Conservation (phyloP, 2,329 filamentous ascomycete species). For the Cladosporium sp. region DNA sequence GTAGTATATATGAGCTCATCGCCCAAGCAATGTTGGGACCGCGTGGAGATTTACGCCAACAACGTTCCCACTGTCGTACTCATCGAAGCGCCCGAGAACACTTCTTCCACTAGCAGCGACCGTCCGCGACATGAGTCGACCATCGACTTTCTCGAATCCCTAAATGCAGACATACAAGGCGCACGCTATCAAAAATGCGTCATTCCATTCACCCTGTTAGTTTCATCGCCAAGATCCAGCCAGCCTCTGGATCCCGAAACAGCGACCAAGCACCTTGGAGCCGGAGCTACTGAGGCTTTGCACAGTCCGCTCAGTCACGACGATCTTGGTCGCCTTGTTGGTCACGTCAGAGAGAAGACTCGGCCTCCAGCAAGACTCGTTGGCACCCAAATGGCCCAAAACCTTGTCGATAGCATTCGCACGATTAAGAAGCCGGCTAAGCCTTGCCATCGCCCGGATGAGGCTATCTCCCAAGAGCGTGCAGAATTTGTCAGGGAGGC, state of each 20-base stretch:
- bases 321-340: conserved; percentile 33
- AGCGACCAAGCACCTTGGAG: conserved; percentile 66
- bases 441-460: conserved; percentile 49
- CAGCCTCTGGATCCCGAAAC: conserved; percentile 16
- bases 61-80: conserved; percentile 30
- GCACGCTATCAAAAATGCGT: conserved; percentile 31
- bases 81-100: conserved; percentile 25
- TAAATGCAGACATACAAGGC: conserved; percentile 29
- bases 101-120: conserved; percentile 14
- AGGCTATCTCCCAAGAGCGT: conserved; percentile 67
- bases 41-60: conserved; percentile 29
- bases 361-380: conserved; percentile 30
- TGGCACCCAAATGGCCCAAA: conserved; percentile 34
- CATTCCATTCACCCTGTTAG: conserved; percentile 29
- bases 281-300: conserved; percentile 83
- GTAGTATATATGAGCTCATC: conserved; percentile 35
- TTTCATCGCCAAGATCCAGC: conserved; percentile 11
- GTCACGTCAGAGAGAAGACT: conserved; percentile 33
- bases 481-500: conserved; percentile 60
- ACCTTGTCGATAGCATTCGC: conserved; percentile 32
- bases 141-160: conserved; percentile 27
- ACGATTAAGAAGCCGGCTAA: conserved; percentile 23
- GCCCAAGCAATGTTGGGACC: conserved; percentile 27
- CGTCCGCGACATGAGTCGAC: conserved; percentile 8
- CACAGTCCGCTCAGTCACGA: conserved; percentile 74